Base-by-base conservation (phyloP, 139 green algal genomes). In the Picochlorum sp. region DNA sequence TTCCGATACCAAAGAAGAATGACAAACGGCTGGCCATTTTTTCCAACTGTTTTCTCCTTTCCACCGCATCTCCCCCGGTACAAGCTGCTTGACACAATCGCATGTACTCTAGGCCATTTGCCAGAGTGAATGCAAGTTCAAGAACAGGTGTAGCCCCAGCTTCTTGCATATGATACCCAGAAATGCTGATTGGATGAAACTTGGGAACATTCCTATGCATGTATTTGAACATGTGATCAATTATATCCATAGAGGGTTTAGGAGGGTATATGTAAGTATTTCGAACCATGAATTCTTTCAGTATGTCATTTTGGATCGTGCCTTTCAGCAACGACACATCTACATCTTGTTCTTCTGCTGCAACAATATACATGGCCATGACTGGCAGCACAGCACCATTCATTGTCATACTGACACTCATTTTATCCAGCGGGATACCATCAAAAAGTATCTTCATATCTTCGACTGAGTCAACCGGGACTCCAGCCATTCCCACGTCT, bases 281-380 rank as follows among this genome's bases (percentile, higher is more conserved):
- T 58, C 81, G 81, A 24, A 88, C 81, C 81, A 88, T 89, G 59
- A 87, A 88, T 67, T 88, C 81, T 59, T 89, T 89, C 12, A 89
- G 52, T 58, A 89, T 84, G 68, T 89, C 81, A 56, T 89, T 89
- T 69, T 89, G 81, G 9, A 89, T 85, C 8, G 81, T 89, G 1
- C 81, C 81, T 28, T 65, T 59, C 26, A 88, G 64, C 40, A 55
- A 24, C 10, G 36, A 47, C 3, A 41, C 24, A n/a, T 43, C 4
- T 51, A 76, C 75, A 33, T 73, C 81, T 33, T 79, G 60, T 61
- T 88, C 81, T 56, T 85, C 53, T 7, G 73, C 81, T n/a, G 81
- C 80, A 25, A 79, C 76, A 37, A 70, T 54, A 30, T 56, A 88
- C 53, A 84, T 78, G 6, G 81, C 81, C 66, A 88, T 55, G 3